Conservation (phyloP, 768 basidiomycete genomes). For the Holtermannia corniformis region DNA sequence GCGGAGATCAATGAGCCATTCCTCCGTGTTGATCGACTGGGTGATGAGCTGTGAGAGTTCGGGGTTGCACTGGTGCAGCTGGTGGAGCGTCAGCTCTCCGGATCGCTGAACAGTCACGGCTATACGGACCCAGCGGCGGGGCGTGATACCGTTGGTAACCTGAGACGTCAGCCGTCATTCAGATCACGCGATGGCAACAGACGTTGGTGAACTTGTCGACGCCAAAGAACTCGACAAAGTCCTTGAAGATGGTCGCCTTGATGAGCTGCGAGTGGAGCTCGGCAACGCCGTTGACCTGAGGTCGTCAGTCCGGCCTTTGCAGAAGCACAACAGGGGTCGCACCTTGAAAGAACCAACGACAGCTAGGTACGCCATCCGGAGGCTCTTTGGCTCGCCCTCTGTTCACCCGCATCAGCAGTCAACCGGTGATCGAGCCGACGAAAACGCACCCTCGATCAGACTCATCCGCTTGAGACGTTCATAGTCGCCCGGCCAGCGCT, state of each 20-base stretch:
- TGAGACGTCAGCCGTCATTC: slow-evolving; percentile 48
- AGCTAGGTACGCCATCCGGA: slow-evolving; percentile 61
- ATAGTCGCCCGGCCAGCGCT: slow-evolving; percentile 77
- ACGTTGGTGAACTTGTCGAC: slow-evolving; percentile 50
- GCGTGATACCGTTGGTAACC: slow-evolving; percentile 90
- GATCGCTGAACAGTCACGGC: slow-evolving; percentile 45
- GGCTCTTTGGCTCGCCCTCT: slow-evolving; percentile 79
- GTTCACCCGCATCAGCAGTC: neutral
- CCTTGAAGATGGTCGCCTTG: slow-evolving; percentile 50
- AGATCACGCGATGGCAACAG: slow-evolving; percentile 32
- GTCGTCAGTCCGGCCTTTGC: slow-evolving; percentile 2
- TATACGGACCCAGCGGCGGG: slow-evolving; percentile 79
- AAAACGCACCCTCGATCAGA: slow-evolving; percentile 69
- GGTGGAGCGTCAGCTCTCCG: slow-evolving; percentile 10
- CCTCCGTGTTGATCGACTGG: slow-evolving; percentile 61
- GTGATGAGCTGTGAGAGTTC: slow-evolving; percentile 75
- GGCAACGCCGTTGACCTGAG: slow-evolving; percentile 71
- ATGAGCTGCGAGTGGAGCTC: slow-evolving; percentile 91
- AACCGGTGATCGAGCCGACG: neutral
- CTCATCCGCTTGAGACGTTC: slow-evolving; percentile 77
- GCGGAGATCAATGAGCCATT: slow-evolving; percentile 68
- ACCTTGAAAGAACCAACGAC: slow-evolving; percentile 54
- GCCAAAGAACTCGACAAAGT: slow-evolving; percentile 90
- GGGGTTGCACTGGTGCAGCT: slow-evolving; percentile 65
- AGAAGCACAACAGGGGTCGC: neutral